Evolutionary conservation across 2,329 filamentous ascomycete species (phyloP).

Genomic region (Aspergillus spinulosporus): DNA sequence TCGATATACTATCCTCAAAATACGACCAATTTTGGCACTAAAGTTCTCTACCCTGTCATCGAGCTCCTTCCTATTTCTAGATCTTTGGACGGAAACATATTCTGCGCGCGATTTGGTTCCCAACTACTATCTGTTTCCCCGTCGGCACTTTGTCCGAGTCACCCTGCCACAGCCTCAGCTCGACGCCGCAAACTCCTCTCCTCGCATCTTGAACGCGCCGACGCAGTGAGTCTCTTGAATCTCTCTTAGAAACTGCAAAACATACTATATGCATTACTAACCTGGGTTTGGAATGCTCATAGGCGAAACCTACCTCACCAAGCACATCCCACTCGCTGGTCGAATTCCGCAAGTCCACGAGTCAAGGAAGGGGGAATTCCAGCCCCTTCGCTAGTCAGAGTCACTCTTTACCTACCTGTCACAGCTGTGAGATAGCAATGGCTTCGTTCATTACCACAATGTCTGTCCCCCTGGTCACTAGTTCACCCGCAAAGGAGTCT

Average conservation of each 20-base stretch:
- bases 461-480: conserved; percentile 58
- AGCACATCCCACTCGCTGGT: not conserved
- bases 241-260: not conserved
- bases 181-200: conserved; percentile 1
- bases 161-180: conserved; percentile 1
- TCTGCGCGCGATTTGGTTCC: not conserved
- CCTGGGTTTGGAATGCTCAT: conserved; percentile 9
- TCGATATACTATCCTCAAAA: conserved; percentile 1
- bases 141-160: not conserved
- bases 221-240: conserved; percentile 7
- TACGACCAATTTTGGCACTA: not conserved
- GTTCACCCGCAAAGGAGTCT: conserved; percentile 31
- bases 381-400: not conserved
- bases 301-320: conserved; percentile 1
- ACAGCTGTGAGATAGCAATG: conserved; percentile 50
- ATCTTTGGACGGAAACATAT: not conserved
- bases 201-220: not conserved
- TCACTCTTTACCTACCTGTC: conserved; percentile 7
- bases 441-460: conserved; percentile 79
- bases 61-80: conserved; percentile 2
- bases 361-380: conserved; percentile 13
- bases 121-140: conserved; percentile 4
- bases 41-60: conserved; percentile 1
- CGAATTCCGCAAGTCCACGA: conserved; percentile 6
- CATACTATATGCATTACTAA: not conserved